Evolutionary conservation across 495 filamentous ascomycete species (phyloP).

Genomic region (Penicillium turbatum): DNA sequence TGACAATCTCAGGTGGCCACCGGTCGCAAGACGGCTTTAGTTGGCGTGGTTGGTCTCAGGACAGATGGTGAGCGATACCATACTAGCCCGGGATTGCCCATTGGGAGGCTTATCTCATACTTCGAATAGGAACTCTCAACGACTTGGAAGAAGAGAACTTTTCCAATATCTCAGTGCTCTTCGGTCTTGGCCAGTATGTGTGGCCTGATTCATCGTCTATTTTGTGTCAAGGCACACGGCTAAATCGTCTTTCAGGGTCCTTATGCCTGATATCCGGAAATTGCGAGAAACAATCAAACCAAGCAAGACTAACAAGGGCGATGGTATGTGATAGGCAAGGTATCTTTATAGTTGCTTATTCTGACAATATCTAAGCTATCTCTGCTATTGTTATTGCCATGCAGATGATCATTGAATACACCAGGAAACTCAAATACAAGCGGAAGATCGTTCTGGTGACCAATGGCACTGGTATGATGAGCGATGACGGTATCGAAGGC

Average conservation of each 20-base stretch:
- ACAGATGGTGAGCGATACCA: conserved; percentile 55
- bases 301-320: conserved; percentile 68
- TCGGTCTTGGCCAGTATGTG: conserved; percentile 61
- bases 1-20: conserved; percentile 58
- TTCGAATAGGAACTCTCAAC: conserved; percentile 59
- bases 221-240: not conserved
- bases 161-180: conserved; percentile 70
- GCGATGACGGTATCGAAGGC: conserved; percentile 56
- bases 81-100: not conserved
- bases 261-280: conserved; percentile 62
- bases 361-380: conserved; percentile 50
- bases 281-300: conserved; percentile 59
- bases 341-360: not conserved
- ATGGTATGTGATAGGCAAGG: conserved; percentile 46
- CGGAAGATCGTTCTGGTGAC: conserved; percentile 81
- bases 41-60: conserved; percentile 78
- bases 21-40: conserved; percentile 71
- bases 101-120: not conserved
- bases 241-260: conserved; percentile 43
- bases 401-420: conserved; percentile 75
- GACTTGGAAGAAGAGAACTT: conserved; percentile 61
- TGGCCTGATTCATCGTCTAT: not conserved
- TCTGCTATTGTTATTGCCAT: conserved; percentile 83
- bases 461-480: conserved; percentile 67
- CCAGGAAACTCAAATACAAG: conserved; percentile 86